Evolutionary conservation across 805 yeast species (phyloP).

Genomic region (Pichia sporocuriosa): DNA sequence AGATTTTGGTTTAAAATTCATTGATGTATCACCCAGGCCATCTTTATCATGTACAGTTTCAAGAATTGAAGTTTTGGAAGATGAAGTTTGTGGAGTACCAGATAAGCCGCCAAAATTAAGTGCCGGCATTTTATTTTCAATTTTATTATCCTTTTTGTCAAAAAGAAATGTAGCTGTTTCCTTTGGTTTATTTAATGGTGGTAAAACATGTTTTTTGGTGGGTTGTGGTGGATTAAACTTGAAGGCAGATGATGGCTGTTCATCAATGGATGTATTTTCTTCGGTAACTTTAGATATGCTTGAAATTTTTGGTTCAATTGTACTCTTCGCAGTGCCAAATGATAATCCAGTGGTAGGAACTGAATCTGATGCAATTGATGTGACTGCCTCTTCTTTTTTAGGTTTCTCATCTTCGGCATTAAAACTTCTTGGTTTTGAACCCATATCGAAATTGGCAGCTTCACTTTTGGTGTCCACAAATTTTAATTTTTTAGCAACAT

Average conservation of each 20-base stretch:
- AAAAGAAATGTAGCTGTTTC: neutral
- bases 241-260: constrained; percentile 5
- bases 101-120: neutral
- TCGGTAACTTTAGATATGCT: neutral
- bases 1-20: neutral
- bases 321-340: too few relatives aligned
- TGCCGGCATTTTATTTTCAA: neutral
- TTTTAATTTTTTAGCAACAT: constrained; percentile 18
- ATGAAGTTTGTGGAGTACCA: neutral
- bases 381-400: neutral
- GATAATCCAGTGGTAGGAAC: too few relatives aligned
- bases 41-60: neutral
- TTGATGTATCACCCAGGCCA: neutral
- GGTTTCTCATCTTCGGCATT: neutral
- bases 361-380: neutral
- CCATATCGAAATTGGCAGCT: constrained; percentile 12
- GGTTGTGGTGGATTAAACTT: too few relatives aligned
- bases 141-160: neutral
- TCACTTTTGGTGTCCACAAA: constrained; percentile 16
- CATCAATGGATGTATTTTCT: constrained; percentile 1
- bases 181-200: too few relatives aligned
- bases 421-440: constrained; percentile 11
- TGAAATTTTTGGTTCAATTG: neutral
- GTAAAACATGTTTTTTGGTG: too few relatives aligned
- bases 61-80: neutral